Base-by-base conservation (phyloP, 2,329 filamentous ascomycete species). In the Penicillium brevicompactum region DNA sequence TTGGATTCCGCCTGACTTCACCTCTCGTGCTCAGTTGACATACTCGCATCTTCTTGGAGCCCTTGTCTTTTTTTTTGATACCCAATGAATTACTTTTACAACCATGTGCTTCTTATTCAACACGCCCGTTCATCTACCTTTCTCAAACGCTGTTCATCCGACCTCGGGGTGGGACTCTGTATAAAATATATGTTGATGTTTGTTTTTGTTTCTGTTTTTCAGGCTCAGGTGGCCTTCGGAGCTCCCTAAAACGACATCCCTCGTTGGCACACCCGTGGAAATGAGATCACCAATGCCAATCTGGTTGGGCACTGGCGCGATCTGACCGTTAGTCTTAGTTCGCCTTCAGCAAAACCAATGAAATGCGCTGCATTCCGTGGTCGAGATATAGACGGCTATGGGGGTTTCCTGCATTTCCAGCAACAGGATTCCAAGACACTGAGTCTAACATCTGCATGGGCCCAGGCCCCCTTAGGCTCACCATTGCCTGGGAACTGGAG, bases 381-480 rank as follows among this genome's bases (percentile, higher is more conserved):
- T 81, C 7, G 86, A 89, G 70, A 78, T 80, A 16, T 60, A 81
- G 16, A 63, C 77, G 5, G 79, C 82, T 4, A 77, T 88, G 32
- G 70, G 69, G 4, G 72, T 86, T 4, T 86, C 85, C 9, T 80
- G 78, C 46, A 70, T 76, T 22, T 87, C 79, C 67, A 3, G 80
- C 83, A 47, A 76, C 88, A 42, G 84, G 82, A 51, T 86, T 88
- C 65, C 80, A 84, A 56, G 77, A 82, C 53, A 88, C 84, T 0
- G 84, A 87, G 66, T 69, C 88, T 51, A 84, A 85, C 64, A 83
- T 86, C 63, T 80, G 87, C 9, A 82, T 88, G 79, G 82, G 80
- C 11, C 75, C 87, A 79, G 82, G 80, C 11, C 75, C 87, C 2
- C 74, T 88, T 52, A 88, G 85, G 0, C 76, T 88, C 46, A 87